These are phyloP conservation scores for Penicillium sp. DNA, from an alignment of 2,329 filamentous ascomycete genomes.

Conservation along the genomic window DNA sequence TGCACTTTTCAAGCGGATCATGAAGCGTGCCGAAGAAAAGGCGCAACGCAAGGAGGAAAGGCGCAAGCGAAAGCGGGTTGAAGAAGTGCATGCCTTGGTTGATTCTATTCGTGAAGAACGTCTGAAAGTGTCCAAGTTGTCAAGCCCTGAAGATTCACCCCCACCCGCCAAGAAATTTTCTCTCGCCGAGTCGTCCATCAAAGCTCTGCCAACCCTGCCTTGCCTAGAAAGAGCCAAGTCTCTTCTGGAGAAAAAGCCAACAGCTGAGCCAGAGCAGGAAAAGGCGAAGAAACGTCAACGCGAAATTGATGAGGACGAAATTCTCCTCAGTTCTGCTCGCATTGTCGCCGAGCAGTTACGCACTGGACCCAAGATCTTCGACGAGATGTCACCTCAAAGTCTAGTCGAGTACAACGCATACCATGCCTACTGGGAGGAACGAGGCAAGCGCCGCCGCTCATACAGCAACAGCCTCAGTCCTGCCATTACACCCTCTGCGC, in stretches of 20 bases:
- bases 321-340: constrained; percentile 44
- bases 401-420: constrained; percentile 5
- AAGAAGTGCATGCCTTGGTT: constrained; percentile 25
- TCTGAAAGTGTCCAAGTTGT: constrained; percentile 30
- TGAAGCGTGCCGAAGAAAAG: constrained; percentile 24
- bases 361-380: constrained; percentile 38
- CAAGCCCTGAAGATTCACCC: constrained; percentile 18
- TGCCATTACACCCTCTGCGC: constrained; percentile 26
- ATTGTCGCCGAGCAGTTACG: constrained; percentile 45
- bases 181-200: constrained; percentile 34
- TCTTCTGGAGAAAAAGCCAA: constrained; percentile 29
- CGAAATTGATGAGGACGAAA: constrained; percentile 45
- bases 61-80: constrained; percentile 29
- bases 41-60: constrained; percentile 12
- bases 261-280: constrained; percentile 24
- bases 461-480: constrained; percentile 32
- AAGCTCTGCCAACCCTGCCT: constrained; percentile 40
- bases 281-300: constrained; percentile 21
- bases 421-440: constrained; percentile 19
- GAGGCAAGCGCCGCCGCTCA: constrained; percentile 18
- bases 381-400: constrained; percentile 21
- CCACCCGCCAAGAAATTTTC: constrained; percentile 25
- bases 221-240: constrained; percentile 26
- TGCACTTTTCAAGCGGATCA: constrained; percentile 9
- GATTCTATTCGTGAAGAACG: constrained; percentile 14